A percentile compares a stretch with the other conserved stretches of the same genome.
phyloP scores from a whole-genome alignment of 2,329 filamentous ascomycete species.

The Chaetoscypha palmicola region DNA sequence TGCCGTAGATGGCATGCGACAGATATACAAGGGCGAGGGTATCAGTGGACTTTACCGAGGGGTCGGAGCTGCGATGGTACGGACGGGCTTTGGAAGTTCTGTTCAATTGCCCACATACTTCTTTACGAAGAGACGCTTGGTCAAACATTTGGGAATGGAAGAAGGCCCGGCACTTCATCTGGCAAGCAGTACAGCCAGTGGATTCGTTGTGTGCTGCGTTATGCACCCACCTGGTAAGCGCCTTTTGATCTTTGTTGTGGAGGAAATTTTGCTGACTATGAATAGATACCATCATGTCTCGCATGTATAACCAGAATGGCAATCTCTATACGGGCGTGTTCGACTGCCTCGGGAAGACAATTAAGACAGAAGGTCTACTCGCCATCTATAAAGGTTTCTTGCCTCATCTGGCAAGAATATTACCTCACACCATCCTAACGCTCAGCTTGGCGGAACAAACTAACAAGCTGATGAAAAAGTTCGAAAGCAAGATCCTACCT shows the following conservation, averaged over 20 bases:
- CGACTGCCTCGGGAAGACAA: constrained; percentile 85
- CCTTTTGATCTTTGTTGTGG: neutral
- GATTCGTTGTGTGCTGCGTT: constrained; percentile 92
- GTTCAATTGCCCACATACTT: constrained; percentile 98
- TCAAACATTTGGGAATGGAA: constrained; percentile 77
- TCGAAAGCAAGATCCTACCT: constrained; percentile 57
- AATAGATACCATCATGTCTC: constrained; percentile 91
- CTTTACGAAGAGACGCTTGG: constrained; percentile 83
- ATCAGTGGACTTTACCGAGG: constrained; percentile 79
- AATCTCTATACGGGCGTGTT: constrained; percentile 93
- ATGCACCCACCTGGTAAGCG: constrained; percentile 89
- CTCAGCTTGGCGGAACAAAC: constrained; percentile 94
- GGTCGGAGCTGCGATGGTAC: constrained; percentile 87
- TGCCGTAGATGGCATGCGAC: constrained; percentile 71
- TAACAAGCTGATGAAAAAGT: constrained; percentile 78
- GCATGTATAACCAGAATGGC: constrained; percentile 97
- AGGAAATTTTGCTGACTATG: constrained; percentile 10
- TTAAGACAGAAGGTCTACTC: constrained; percentile 82
- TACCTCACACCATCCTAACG: constrained; percentile 93
- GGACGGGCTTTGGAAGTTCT: constrained; percentile 90
- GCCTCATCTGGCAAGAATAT: constrained; percentile 85
- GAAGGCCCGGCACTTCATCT: constrained; percentile 87
- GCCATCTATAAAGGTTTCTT: constrained; percentile 98
- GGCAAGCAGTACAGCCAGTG: constrained; percentile 79
- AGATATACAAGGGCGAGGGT: constrained; percentile 75